phyloP scores from a whole-genome alignment of 345 rosid genomes.

The Pistacia atlantica region DNA sequence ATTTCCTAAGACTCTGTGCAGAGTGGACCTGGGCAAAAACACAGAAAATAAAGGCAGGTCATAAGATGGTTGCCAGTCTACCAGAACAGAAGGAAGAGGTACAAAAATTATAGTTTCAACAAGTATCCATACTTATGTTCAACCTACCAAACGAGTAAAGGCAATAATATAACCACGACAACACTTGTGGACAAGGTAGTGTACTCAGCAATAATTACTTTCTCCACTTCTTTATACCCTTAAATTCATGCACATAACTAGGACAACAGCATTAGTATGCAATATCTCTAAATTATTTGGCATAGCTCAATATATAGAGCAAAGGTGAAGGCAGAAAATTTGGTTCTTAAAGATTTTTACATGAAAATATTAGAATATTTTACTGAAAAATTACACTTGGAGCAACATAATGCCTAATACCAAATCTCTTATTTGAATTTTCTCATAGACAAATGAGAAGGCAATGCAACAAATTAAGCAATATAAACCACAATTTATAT shows the following conservation, averaged over 20 bases:
- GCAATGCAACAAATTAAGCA: not conserved
- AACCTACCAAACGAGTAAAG: not conserved
- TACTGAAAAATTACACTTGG: not conserved
- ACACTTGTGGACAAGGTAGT: not conserved
- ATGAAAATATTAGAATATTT: not conserved
- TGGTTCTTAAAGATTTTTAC: not conserved
- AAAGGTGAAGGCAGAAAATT: not conserved
- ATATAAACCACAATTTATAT: not conserved
- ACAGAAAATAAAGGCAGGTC: slow-evolving; percentile 5
- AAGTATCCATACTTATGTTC: no score
- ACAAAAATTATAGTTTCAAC: no score
- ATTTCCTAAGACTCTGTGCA: slow-evolving; percentile 85
- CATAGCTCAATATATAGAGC: not conserved
- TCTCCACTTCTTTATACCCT: not conserved
- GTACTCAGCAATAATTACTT: not conserved
- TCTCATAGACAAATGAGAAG: not conserved
- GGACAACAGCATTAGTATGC: not conserved
- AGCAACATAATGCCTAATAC: not conserved
- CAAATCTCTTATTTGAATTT: not conserved
- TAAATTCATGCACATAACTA: not conserved
- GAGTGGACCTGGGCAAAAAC: slow-evolving; percentile 65
- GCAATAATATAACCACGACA: not conserved
- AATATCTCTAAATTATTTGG: not conserved
- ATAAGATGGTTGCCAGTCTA: not conserved
- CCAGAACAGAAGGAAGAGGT: not conserved